phyloP scores from a whole-genome alignment of 176 grass and related monocot species.

The Chrysopogon serrulatus region DNA sequence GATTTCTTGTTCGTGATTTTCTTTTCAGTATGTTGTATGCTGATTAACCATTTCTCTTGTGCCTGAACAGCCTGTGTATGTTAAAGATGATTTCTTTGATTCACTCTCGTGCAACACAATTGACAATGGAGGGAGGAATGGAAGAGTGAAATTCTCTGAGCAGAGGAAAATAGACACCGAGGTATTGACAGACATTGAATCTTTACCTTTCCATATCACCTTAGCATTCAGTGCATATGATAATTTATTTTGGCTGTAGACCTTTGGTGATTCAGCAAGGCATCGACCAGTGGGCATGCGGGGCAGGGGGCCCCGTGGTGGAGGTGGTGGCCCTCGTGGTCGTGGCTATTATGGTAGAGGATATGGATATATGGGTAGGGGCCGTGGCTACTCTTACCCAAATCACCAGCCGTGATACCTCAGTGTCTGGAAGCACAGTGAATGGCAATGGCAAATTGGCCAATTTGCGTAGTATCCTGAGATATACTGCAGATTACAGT shows the following conservation, averaged over 20 bases:
- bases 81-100: conserved; percentile 98
- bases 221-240: not conserved
- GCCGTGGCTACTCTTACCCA: conserved; percentile 32
- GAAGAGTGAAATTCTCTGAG: conserved; percentile 78
- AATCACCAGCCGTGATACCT: conserved; percentile 18
- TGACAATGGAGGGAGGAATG: conserved; percentile 56
- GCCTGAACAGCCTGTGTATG: conserved; percentile 63
- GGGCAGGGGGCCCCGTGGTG: conserved; percentile 51
- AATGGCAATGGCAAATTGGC: not conserved
- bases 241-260: conserved; percentile 39
- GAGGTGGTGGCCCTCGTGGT: conserved; percentile 37
- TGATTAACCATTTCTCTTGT: conserved; percentile 24
- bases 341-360: conserved; percentile 62
- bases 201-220: not conserved
- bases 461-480: not conserved
- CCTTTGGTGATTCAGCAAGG: conserved; percentile 79
- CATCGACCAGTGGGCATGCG: conserved; percentile 58
- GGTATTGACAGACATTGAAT: conserved; percentile 35
- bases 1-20: not conserved
- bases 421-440: not conserved
- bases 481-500: not conserved
- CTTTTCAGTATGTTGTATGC: conserved; percentile 3
- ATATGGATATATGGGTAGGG: conserved; percentile 53
- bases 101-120: conserved; percentile 82
- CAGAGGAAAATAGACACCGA: conserved; percentile 87